Evolutionary conservation across 2,329 filamentous ascomycete species (phyloP), one percentile per base, ranked within the genome.

Genomic region (Volutella citrinella): DNA sequence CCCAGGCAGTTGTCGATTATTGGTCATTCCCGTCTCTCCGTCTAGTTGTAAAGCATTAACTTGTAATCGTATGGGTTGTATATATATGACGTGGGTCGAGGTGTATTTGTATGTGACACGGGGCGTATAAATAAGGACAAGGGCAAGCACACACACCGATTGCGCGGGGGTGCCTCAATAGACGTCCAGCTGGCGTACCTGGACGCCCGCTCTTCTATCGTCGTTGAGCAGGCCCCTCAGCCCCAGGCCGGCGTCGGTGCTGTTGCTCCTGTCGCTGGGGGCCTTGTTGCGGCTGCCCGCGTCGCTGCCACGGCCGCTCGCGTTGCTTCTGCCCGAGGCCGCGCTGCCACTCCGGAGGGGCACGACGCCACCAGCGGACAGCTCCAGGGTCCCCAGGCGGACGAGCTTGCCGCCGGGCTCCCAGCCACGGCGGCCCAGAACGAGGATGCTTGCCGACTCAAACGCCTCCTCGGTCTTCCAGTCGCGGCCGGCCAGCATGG

Each of bases 141-240:
- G n/a, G n/a, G n/a, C n/a, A n/a, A n/a, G n/a, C n/a, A n/a, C n/a
- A n/a, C n/a, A n/a, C n/a, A n/a, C n/a, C n/a, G n/a, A n/a, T n/a
- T n/a, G n/a, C n/a, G n/a, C n/a, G n/a, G n/a, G n/a, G n/a, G 20
- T 27, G 20, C n/a, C 21, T 45, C 43, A 64, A 36, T 60, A 61
- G n/a, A 64, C 47, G 30, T 64, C 60, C 29, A 64, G 37, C 40
- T 63, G 58, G 31, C 52, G 49, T 32, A 62, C 7, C 30, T 43
- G 36, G 15, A 63, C 45, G 32, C 44, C 48, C 17, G 61, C 24
- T 29, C 53, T 52, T 28, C 40, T 49, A 20, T 51, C 47, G 14
- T 53, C 52, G 13, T 48, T 47, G 32, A 56, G 40, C 9, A 52
- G 37, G 13, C 54, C 55, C 35, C 45, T 52, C n/a, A 61, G 40